phyloP scores from a whole-genome alignment of 1,284 basidiomycete species.

The Phylloboletellus chloephorus region DNA sequence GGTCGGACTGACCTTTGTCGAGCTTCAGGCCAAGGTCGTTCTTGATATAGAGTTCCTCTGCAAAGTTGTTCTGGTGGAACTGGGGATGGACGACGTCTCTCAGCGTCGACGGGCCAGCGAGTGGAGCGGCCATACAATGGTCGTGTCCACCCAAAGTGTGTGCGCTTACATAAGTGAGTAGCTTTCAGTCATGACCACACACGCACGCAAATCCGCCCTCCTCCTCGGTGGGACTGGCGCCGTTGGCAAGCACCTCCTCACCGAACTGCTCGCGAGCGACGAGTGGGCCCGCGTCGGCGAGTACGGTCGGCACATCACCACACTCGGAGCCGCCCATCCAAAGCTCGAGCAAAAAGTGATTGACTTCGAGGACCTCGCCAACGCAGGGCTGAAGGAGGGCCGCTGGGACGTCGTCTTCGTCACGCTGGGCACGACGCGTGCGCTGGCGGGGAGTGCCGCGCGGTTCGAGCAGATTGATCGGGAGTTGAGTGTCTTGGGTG shows the following conservation, averaged over 20 bases:
- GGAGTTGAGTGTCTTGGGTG: slow-evolving; percentile 42
- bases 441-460: slow-evolving; percentile 55
- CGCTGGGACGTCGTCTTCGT: slow-evolving; percentile 63
- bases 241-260: slow-evolving; percentile 42
- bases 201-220: slow-evolving; percentile 37
- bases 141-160: slow-evolving; percentile 1
- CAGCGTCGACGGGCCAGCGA: slow-evolving; percentile 59
- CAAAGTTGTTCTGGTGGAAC: slow-evolving; percentile 90
- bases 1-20: slow-evolving; percentile 68
- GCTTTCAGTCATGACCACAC: slow-evolving; percentile 4
- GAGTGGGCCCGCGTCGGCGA: slow-evolving; percentile 56
- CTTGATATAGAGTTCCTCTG: slow-evolving; percentile 82
- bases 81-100: slow-evolving; percentile 81
- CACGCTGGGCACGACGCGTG: slow-evolving; percentile 61
- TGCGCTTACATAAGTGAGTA: slow-evolving; percentile 10
- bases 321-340: slow-evolving; percentile 21
- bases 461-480: slow-evolving; percentile 72
- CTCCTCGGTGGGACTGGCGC: neutral
- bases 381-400: slow-evolving; percentile 44
- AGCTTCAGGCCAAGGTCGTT: slow-evolving; percentile 82
- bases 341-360: slow-evolving; percentile 54
- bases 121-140: slow-evolving; percentile 44
- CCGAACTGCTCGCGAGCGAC: slow-evolving; percentile 49
- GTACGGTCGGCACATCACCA: slow-evolving; percentile 56
- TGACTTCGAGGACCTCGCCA: slow-evolving; percentile 61